Evolutionary conservation across 805 yeast genomes (phyloP).

Genomic region (Candida anglica): DNA sequence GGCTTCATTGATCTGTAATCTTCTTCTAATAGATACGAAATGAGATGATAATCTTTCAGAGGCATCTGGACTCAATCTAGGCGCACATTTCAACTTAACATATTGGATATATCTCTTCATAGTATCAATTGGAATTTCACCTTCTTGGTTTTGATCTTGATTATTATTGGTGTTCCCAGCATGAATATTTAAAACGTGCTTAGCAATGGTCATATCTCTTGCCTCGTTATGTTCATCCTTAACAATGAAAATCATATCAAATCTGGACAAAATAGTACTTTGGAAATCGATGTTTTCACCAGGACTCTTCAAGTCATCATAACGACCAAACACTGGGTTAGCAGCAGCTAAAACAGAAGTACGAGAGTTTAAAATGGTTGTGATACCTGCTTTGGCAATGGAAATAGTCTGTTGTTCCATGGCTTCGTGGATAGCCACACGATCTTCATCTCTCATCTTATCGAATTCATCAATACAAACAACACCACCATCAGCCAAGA

Average conservation of each 20-base stretch:
- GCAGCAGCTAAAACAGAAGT: conserved; percentile 98
- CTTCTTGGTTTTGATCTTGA: conserved; percentile 48
- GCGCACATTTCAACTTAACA: conserved; percentile 89
- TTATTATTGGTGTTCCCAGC: conserved; percentile 60
- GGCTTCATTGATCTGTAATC: conserved; percentile 75
- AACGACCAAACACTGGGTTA: conserved; percentile 94
- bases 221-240: conserved; percentile 89
- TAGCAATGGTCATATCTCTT: conserved; percentile 86
- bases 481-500: conserved; percentile 98
- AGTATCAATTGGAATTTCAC: conserved; percentile 83
- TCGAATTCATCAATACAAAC: conserved; percentile 99
- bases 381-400: conserved; percentile 98
- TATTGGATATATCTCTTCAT: conserved; percentile 92
- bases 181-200: conserved; percentile 92
- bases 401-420: conserved; percentile 99
- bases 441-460: conserved; percentile 97
- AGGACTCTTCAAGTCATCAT: conserved; percentile 92
- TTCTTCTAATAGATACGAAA: conserved; percentile 84
- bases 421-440: conserved; percentile 99
- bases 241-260: conserved; percentile 97
- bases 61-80: conserved; percentile 84
- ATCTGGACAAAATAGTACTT: conserved; percentile 92
- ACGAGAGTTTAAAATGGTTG: conserved; percentile 92
- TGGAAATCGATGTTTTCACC: conserved; percentile 98
- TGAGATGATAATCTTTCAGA: conserved; percentile 87